These are phyloP conservation scores for Mikania micrantha DNA, from an alignment of 129 eudicot species.

Conservation along the genomic window DNA sequence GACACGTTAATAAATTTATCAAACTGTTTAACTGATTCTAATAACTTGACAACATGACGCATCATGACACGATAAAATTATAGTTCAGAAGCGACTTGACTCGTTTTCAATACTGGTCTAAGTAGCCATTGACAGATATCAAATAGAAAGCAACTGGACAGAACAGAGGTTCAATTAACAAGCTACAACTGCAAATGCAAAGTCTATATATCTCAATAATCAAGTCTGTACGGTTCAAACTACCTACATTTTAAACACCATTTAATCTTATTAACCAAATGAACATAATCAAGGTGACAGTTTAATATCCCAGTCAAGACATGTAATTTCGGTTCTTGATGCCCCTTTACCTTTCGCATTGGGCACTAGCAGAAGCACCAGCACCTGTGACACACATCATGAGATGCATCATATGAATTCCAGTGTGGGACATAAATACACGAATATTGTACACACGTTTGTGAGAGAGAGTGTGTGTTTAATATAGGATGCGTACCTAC, in stretches of 20 bases:
- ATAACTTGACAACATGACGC: background rate
- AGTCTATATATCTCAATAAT: background rate
- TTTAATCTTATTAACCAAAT: background rate
- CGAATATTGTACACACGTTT: background rate
- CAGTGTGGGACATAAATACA: background rate
- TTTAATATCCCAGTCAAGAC: background rate
- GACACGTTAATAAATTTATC: too few relatives aligned
- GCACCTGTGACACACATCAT: background rate
- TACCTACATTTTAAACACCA: background rate
- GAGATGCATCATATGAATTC: background rate
- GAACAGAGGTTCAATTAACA: background rate
- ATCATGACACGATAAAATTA: background rate
- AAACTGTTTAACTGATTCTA: background rate
- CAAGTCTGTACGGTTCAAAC: background rate
- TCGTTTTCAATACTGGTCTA: background rate
- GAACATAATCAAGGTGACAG: background rate
- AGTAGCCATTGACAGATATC: background rate
- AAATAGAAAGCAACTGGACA: background rate
- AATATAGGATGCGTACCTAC: background rate
- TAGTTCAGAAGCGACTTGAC: too few relatives aligned
- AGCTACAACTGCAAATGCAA: background rate
- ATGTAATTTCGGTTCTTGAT: background rate
- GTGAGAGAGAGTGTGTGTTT: background rate
- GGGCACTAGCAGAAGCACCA: conserved; percentile 1
- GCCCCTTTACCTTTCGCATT: background rate